phyloP scores from a whole-genome alignment of 352 stramenopile genomes.

The Pythium brachiatum region DNA sequence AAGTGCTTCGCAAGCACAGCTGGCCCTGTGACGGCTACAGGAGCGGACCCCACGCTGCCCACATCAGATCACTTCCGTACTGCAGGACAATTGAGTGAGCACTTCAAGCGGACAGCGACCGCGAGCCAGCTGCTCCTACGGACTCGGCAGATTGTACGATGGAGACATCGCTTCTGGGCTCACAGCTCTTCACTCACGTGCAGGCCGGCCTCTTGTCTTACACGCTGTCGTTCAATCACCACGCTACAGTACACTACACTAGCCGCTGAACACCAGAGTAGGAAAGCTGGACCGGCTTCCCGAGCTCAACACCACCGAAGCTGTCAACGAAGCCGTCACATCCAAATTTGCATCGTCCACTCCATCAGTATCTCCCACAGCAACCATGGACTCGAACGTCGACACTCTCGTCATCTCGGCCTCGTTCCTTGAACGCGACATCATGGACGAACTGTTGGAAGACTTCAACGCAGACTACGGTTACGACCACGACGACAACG shows the following conservation, averaged over 20 bases:
- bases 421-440: slow-evolving; percentile 13
- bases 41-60: neutral
- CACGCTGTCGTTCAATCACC: too few relatives aligned
- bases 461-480: too few relatives aligned
- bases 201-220: too few relatives aligned
- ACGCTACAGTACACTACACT: too few relatives aligned
- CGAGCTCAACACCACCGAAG: neutral
- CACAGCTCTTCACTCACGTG: neutral
- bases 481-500: slow-evolving; percentile 13
- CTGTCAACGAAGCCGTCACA: neutral
- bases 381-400: neutral
- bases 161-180: neutral
- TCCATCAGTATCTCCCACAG: neutral
- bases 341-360: neutral
- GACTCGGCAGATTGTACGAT: neutral
- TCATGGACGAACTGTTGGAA: slow-evolving; percentile 11
- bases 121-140: neutral
- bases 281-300: neutral
- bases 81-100: neutral
- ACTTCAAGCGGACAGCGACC: neutral
- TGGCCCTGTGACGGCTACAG: neutral
- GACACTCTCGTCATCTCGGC: slow-evolving; percentile 4
- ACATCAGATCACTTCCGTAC: neutral
- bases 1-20: neutral
- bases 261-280: neutral